Base-by-base conservation (phyloP, 139 green algal genomes). In the Eudorina sp. region DNA sequence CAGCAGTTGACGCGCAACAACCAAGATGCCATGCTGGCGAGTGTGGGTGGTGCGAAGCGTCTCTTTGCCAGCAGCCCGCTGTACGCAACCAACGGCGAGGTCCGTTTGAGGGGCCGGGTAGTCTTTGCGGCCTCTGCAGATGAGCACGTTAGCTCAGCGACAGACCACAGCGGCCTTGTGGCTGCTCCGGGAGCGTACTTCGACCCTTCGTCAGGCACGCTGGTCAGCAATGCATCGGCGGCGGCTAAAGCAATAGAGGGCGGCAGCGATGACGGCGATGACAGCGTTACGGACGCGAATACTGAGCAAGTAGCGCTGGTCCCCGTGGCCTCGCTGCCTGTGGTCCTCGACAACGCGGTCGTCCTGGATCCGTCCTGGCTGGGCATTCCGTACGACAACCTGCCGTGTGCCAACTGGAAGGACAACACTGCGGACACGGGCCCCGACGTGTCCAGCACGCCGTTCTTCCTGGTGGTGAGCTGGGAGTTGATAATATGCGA, bases 381-480 rank as follows among this genome's bases (percentile, higher is more conserved):
- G 3, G 79, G 79, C 34, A 48, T 85, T 3, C 79, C 79, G 18
- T 75, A 85, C 40, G 31, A 18, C 14, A 18, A 46, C 3, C 38
- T 85, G 18, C 79, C 79, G 0, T 85, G 79, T 29, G 55, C 36
- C 27, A 75, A 68, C 41, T 85, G 79, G 79, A 31, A n/a, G n/a
- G n/a, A 45, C 40, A 85, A 85, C 43, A 41, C 8, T 6, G 79
- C 79, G 2, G 58, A 31, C 6, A 58, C 79, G 4, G 79, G 79
- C 2, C 4, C 48, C 34, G 58, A 85, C 27, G 48, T 85, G 34
- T 19, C 58, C 13, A 62, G 58, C 11, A 62, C 79, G 40, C 55
- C 79, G 6, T 85, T 75, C 53, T 75, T 76, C 40, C 27, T 85
- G 2, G 1, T 76, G 79, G 79, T 85, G 40, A 31, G 77, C n/a